phyloP scores from a whole-genome alignment of 768 basidiomycete species.

The Hydnum rufescens region DNA sequence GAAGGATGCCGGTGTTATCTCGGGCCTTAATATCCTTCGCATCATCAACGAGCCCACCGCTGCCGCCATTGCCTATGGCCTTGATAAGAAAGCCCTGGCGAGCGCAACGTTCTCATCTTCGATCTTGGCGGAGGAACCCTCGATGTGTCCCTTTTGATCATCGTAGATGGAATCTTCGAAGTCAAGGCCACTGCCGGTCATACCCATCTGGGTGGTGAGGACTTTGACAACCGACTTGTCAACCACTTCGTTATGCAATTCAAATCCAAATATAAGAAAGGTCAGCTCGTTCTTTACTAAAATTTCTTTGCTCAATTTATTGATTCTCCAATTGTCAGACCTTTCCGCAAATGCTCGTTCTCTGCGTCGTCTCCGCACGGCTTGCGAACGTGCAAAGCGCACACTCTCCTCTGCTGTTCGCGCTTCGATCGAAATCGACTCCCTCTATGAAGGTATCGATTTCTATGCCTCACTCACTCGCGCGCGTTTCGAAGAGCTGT shows the following conservation, averaged over 20 bases:
- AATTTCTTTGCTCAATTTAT: too few species aligned
- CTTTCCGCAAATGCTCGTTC: slow-evolving; percentile 26
- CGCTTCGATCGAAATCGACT: slow-evolving; percentile 35
- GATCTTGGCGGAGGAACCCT: slow-evolving; percentile 32
- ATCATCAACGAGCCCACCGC: slow-evolving; percentile 43
- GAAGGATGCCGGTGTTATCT: slow-evolving; percentile 30
- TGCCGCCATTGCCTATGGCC: slow-evolving; percentile 50
- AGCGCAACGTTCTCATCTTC: slow-evolving; percentile 32
- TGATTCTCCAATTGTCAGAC: slow-evolving; percentile 13
- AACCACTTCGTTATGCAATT: slow-evolving; percentile 31
- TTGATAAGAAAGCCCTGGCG: slow-evolving; percentile 36
- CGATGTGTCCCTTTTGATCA: slow-evolving; percentile 30
- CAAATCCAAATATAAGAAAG: slow-evolving; percentile 32
- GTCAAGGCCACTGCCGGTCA: slow-evolving; percentile 31
- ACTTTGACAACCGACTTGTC: slow-evolving; percentile 32
- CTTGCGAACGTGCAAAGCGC: slow-evolving; percentile 31
- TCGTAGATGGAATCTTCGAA: slow-evolving; percentile 32
- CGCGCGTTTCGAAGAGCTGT: slow-evolving; percentile 29
- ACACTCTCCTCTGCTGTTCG: slow-evolving; percentile 31
- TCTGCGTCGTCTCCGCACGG: slow-evolving; percentile 26
- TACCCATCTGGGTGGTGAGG: slow-evolving; percentile 31
- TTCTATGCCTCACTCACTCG: slow-evolving; percentile 36
- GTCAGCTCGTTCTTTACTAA: slow-evolving; percentile 6
- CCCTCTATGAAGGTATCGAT: slow-evolving; percentile 33
- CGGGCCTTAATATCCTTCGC: slow-evolving; percentile 29